Base-by-base conservation (phyloP, 2,329 filamentous ascomycete species). In the Colletotrichum noveboracense region DNA sequence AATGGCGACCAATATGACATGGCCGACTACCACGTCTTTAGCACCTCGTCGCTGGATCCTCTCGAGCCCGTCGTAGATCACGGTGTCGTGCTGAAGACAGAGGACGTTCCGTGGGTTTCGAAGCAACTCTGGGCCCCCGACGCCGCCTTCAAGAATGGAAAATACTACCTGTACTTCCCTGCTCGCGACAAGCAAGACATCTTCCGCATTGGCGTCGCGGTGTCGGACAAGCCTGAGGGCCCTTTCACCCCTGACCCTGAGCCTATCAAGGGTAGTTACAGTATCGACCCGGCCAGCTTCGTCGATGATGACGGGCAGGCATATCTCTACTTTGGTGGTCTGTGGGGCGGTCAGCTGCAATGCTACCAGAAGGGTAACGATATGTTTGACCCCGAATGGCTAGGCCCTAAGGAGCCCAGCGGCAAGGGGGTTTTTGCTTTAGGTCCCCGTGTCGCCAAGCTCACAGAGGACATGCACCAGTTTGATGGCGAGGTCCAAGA, bases 1-100 rank as follows among this genome's bases (percentile, higher is more conserved):
- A 95, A 95, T 88, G 94, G 94, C 81, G 94, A 95, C 85, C 94
- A 96, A 83, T 96, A 95, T 83, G 94, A 95, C 86, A 96, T 96
- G 94, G 89, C 86, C 71, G 94, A 96, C 87, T 96, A 96, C 88
- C 94, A 96, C 84, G 94, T 96, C 82, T 93, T 96, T 84, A 93
- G 90, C 78, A 86, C 85, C 30, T 79, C 83, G 13, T 87, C 86
- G 32, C 84, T 91, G 74, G 89, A 91, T 71, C 86, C 88, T 2
- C 86, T 91, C 28, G 89, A 88, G 76, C 86, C 88, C 21, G 93
- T 95, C 4, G 92, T 89, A 24, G 94, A 96, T 86, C 94, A 96
- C 85, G 94, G 94, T 80, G 88, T 94, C 65, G 93, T 90, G 16
- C 89, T 96, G 55, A 88, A 87, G 70, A 86, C 90, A 60, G 88